phyloP scores from a whole-genome alignment of 164 flowering plant species.

The grape (Vitis vinifera) region DNA sequence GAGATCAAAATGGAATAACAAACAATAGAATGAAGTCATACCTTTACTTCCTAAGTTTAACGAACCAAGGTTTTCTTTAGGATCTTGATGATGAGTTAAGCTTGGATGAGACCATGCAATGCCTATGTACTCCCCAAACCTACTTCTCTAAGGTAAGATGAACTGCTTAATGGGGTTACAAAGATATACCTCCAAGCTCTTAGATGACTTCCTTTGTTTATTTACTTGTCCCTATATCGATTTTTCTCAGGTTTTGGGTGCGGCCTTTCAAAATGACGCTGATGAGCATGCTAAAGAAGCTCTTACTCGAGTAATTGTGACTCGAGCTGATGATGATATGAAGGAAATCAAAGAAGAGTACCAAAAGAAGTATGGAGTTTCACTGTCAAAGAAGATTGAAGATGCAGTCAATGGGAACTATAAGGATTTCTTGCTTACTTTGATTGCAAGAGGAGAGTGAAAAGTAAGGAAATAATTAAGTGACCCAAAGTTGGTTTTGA shows the following conservation, averaged over 20 bases:
- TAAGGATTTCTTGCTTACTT: conserved; percentile 66
- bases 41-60: not conserved
- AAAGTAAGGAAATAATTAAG: not conserved
- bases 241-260: conserved; percentile 48
- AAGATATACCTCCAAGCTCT: not conserved
- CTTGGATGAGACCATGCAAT: conserved; percentile 43
- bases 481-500: not conserved
- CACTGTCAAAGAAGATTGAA: conserved; percentile 48
- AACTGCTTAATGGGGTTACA: not conserved
- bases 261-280: conserved; percentile 32
- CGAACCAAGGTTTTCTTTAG: conserved; percentile 22
- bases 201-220: not conserved
- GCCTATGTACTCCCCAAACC: conserved; percentile 48
- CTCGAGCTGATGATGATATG: conserved; percentile 64
- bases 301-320: conserved; percentile 61
- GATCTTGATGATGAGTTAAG: conserved; percentile 42
- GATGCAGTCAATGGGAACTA: conserved; percentile 55
- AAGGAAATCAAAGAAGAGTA: conserved; percentile 59
- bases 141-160: conserved; percentile 62
- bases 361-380: conserved; percentile 34
- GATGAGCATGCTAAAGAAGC: conserved; percentile 58
- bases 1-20: not conserved
- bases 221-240: not conserved
- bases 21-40: not conserved
- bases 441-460: conserved; percentile 47